Percentiles rank a stretch among this genome's conserved stretches.
phyloP scores from a whole-genome alignment of 352 stramenopile genomes.

The Achlya hypogyna region DNA sequence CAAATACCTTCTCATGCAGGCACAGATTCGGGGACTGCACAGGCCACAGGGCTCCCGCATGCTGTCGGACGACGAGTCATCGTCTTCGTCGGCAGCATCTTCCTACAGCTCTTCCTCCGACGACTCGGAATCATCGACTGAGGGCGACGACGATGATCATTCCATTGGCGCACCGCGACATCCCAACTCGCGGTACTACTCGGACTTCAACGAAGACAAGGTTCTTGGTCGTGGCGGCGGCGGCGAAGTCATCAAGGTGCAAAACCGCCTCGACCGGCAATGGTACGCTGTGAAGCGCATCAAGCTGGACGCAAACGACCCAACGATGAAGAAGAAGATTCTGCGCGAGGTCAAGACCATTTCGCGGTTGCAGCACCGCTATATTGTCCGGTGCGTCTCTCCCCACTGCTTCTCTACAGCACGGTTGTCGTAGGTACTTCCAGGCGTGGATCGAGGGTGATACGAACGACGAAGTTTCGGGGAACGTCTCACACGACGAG shows the following conservation, averaged over 20 bases:
- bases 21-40: slow-evolving; percentile 28
- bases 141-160: slow-evolving; percentile 26
- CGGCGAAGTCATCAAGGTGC: slow-evolving; percentile 77
- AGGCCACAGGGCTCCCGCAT: slow-evolving; percentile 28
- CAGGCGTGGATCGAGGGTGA: slow-evolving; percentile 84
- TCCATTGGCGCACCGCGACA: slow-evolving; percentile 25
- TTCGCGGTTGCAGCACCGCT: slow-evolving; percentile 92
- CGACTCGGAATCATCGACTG: not conserved
- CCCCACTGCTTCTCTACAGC: not conserved
- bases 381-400: slow-evolving; percentile 88
- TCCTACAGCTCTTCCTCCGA: slow-evolving; percentile 1
- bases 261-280: slow-evolving; percentile 72
- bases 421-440: slow-evolving; percentile 27
- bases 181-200: slow-evolving; percentile 67
- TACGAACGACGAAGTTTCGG: slow-evolving; percentile 22
- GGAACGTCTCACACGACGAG: slow-evolving; percentile 21
- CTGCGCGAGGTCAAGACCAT: slow-evolving; percentile 94
- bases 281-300: slow-evolving; percentile 84
- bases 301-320: slow-evolving; percentile 75
- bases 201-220: slow-evolving; percentile 79
- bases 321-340: slow-evolving; percentile 93
- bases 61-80: slow-evolving; percentile 22
- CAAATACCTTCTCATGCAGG: slow-evolving; percentile 46
- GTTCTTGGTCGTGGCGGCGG: slow-evolving; percentile 71
- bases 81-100: slow-evolving; percentile 29